phyloP scores from a whole-genome alignment of 129 eudicot species.

The Flaveria linearis region DNA sequence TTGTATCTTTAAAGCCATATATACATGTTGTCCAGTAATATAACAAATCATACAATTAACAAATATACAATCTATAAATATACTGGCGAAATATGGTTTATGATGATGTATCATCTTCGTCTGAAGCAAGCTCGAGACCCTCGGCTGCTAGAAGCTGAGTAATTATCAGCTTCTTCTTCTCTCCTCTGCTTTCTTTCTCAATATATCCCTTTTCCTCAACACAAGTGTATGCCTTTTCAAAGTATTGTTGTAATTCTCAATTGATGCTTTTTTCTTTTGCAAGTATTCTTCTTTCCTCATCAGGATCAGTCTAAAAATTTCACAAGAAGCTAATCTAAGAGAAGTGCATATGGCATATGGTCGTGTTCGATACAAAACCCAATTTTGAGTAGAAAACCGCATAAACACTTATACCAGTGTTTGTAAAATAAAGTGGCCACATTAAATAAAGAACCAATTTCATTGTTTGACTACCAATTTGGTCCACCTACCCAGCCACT shows the following conservation, averaged over 20 bases:
- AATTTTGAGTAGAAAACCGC: not conserved
- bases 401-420: not conserved
- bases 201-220: conserved; percentile 76
- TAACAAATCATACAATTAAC: conserved; percentile 13
- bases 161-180: conserved; percentile 54
- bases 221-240: conserved; percentile 87
- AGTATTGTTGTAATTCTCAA: conserved; percentile 66
- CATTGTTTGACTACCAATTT: not conserved
- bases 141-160: conserved; percentile 83
- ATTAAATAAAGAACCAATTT: not conserved
- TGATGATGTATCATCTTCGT: conserved; percentile 47
- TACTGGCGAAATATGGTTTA: not conserved
- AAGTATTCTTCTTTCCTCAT: conserved; percentile 82
- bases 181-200: conserved; percentile 91
- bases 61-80: conserved; percentile 31
- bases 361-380: not conserved
- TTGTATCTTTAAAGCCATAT: conserved; percentile 29
- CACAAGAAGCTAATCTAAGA: conserved; percentile 11
- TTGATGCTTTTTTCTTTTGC: conserved; percentile 84
- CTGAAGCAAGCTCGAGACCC: conserved; percentile 91
- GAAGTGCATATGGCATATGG: not conserved
- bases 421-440: not conserved
- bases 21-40: conserved; percentile 29
- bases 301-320: conserved; percentile 72
- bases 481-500: not conserved